These are phyloP conservation scores for Mortierella sp. DNA, from an alignment of 371 early-diverging fungal genomes.

Conservation along the genomic window DNA sequence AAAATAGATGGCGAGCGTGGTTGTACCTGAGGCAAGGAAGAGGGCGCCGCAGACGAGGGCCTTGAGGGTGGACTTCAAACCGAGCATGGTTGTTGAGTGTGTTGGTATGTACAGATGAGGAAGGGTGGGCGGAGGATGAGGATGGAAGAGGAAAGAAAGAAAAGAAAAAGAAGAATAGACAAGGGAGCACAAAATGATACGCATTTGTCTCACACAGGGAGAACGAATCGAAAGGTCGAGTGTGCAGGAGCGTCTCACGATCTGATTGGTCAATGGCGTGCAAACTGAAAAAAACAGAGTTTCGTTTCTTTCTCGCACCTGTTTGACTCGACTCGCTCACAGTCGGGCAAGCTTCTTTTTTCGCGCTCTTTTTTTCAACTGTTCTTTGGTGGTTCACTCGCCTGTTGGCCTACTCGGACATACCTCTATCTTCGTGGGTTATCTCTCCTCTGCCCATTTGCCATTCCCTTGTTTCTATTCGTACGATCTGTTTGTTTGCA, in stretches of 20 bases:
- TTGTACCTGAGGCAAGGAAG: constrained; percentile 52
- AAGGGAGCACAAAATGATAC: constrained; percentile 10
- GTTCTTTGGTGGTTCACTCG: neutral
- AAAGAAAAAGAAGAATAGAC: constrained; percentile 11
- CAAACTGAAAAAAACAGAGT: neutral
- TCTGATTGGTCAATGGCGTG: constrained; percentile 35
- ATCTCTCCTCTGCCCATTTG: neutral
- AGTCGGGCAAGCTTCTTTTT: neutral
- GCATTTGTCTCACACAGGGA: too few species aligned
- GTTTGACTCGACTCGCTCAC: neutral
- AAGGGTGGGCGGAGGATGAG: constrained; percentile 3
- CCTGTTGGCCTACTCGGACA: neutral
- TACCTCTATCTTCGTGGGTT: neutral
- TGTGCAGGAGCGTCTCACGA: constrained; percentile 32
- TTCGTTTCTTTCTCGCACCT: neutral
- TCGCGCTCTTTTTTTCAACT: neutral
- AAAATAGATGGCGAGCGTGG: neutral
- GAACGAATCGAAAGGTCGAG: constrained; percentile 7
- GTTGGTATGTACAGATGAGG: constrained; percentile 15
- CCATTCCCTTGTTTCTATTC: neutral
- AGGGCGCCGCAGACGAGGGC: constrained; percentile 52
- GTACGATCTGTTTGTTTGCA: neutral
- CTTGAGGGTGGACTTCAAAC: constrained; percentile 56
- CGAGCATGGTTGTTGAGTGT: constrained; percentile 34
- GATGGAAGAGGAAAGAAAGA: constrained; percentile 7